These are phyloP conservation scores for Solanum dulcamara DNA, from an alignment of 257 asterid species.

Conservation along the genomic window DNA sequence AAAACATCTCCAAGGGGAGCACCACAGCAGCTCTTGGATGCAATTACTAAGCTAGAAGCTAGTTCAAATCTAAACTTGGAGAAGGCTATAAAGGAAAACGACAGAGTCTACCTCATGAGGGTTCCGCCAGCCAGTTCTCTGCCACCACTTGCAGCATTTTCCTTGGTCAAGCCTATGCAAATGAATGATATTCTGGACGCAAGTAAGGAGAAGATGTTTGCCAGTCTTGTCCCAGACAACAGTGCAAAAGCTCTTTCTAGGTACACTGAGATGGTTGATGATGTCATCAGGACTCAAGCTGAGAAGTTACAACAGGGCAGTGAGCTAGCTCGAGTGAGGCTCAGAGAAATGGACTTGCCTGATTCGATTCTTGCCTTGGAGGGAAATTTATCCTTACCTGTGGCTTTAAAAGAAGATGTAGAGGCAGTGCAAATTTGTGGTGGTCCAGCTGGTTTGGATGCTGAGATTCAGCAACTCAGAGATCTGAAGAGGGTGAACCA, in stretches of 20 bases:
- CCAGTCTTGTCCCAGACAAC: conserved; percentile 89
- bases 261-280: conserved; percentile 97
- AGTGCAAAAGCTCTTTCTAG: conserved; percentile 94
- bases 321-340: conserved; percentile 92
- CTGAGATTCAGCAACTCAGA: conserved; percentile 83
- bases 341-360: conserved; percentile 95
- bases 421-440: conserved; percentile 97
- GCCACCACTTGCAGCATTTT: conserved; percentile 72
- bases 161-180: conserved; percentile 91
- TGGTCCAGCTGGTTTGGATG: conserved; percentile 90
- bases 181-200: conserved; percentile 89
- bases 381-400: conserved; percentile 61
- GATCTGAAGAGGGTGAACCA: conserved; percentile 93
- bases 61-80: conserved; percentile 64
- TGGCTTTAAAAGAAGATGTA: conserved; percentile 65
- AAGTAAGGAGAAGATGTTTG: conserved; percentile 79
- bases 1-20: conserved; percentile 80
- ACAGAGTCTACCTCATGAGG: conserved; percentile 94
- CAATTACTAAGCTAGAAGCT: conserved; percentile 64
- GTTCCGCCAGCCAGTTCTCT: conserved; percentile 82
- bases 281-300: conserved; percentile 81
- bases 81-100: conserved; percentile 89
- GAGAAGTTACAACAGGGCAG: conserved; percentile 98
- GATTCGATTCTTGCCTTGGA: conserved; percentile 88
- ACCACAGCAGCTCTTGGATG: conserved; percentile 81